Evolutionary conservation across 2,329 filamentous ascomycete species (phyloP).

Genomic region (Lasiodiplodia hormozganensis): DNA sequence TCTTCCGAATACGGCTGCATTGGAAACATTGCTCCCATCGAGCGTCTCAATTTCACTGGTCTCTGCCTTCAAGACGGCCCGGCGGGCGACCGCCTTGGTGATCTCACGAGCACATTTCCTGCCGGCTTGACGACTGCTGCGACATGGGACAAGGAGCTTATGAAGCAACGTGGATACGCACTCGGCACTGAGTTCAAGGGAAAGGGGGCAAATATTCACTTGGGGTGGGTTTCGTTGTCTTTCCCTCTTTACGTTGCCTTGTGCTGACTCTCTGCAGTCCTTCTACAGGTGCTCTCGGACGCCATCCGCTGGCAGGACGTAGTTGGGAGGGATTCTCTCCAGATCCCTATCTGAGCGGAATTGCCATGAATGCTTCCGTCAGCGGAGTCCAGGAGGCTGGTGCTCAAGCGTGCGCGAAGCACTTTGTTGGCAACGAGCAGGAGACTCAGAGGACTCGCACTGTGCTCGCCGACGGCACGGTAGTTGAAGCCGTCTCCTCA

Average conservation of each 20-base stretch:
- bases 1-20: slow-evolving; percentile 32
- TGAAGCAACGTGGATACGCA: slow-evolving; percentile 40
- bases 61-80: slow-evolving; percentile 50
- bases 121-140: slow-evolving; percentile 47
- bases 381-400: slow-evolving; percentile 53
- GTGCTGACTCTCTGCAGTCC: slow-evolving; percentile 33
- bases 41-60: slow-evolving; percentile 46
- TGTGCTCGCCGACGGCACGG: slow-evolving; percentile 56
- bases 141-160: slow-evolving; percentile 48
- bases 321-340: slow-evolving; percentile 58
- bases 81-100: slow-evolving; percentile 29
- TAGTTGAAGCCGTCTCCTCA: slow-evolving; percentile 49
- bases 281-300: slow-evolving; percentile 52
- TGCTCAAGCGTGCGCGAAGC: slow-evolving; percentile 52
- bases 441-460: slow-evolving; percentile 56
- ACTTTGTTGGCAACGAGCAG: slow-evolving; percentile 71
- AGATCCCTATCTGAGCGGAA: slow-evolving; percentile 57
- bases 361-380: slow-evolving; percentile 52
- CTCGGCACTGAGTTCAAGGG: slow-evolving; percentile 42
- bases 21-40: slow-evolving; percentile 45
- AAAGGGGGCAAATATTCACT: slow-evolving; percentile 48
- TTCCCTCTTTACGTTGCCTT: neutral
- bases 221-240: slow-evolving; percentile 39
- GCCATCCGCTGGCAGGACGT: slow-evolving; percentile 51
- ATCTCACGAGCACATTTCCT: slow-evolving; percentile 45